A percentile compares a stretch with the other conserved stretches of the same genome.
Evolutionary conservation across 768 basidiomycete genomes (phyloP).

Genomic region (Kwoniella newhampshirensis): DNA sequence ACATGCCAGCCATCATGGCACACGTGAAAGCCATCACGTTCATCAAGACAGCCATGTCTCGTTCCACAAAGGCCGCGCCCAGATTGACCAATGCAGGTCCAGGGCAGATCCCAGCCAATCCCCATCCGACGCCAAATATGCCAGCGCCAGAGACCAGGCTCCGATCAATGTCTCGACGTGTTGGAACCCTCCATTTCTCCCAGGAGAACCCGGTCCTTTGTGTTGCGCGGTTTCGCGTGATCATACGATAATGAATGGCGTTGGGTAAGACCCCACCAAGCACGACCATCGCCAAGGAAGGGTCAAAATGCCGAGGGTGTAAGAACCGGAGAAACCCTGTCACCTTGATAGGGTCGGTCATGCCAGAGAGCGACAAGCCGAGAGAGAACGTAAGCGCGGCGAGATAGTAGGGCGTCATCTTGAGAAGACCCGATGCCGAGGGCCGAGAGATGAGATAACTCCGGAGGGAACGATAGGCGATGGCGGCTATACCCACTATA

Average conservation of each 20-base stretch:
- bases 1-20: slow-evolving; percentile 15
- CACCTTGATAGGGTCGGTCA: slow-evolving; percentile 51
- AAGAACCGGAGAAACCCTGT: slow-evolving; percentile 48
- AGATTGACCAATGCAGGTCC: slow-evolving; percentile 47
- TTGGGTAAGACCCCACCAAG: slow-evolving; percentile 51
- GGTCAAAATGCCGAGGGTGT: slow-evolving; percentile 46
- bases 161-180: slow-evolving; percentile 32
- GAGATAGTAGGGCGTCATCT: slow-evolving; percentile 30
- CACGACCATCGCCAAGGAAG: slow-evolving; percentile 52
- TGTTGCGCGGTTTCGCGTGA: slow-evolving; percentile 7
- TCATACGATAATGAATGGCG: slow-evolving; percentile 31
- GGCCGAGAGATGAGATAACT: slow-evolving; percentile 6
- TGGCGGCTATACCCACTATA: background rate
- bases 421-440: background rate
- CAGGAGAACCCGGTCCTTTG: slow-evolving; percentile 16
- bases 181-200: slow-evolving; percentile 43
- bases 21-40: slow-evolving; percentile 5
- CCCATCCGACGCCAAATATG: slow-evolving; percentile 55
- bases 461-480: slow-evolving; percentile 5
- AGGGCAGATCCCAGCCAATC: slow-evolving; percentile 52
- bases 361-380: slow-evolving; percentile 52
- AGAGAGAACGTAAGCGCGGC: slow-evolving; percentile 46
- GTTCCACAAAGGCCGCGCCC: slow-evolving; percentile 4
- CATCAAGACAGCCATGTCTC: background rate
- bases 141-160: slow-evolving; percentile 39